Base-by-base conservation (phyloP, 257 asterid species). In the Jaltomata sinuosa region DNA sequence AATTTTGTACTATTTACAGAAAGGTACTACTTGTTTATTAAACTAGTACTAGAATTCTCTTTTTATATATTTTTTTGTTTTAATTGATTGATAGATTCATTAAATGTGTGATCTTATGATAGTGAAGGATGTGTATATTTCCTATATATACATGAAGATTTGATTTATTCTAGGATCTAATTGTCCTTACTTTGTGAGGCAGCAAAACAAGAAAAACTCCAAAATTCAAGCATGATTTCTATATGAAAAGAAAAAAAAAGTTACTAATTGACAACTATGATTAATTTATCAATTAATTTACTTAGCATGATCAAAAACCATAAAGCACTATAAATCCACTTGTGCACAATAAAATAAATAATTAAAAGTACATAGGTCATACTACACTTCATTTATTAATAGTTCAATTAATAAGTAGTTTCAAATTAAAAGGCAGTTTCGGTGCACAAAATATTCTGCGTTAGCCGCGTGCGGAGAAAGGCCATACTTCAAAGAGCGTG, bases 151-250 rank as follows among this genome's bases (percentile, higher is more conserved):
- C 87, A 71, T 69, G 54, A 42, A 85, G 83, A 85, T 52, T 38
- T 29, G 88, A 87, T 87, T 85, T 88, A 79, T 85, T 86, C 85
- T 88, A 84, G 89, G 87, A 87, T 88, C 91, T 79, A 85, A 78
- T 42, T 89, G 97, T 93, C 92, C 84, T 78, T 78, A 87, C 93
- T 93, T 91, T 93, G 85, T 77, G 90, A 85, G 86, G 97, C 95
- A 93, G 81, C 53, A 22, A 42, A 72, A 72, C 53, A 72, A 72
- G 34, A 69, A 87, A 83, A 87, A 85, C 79, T 87, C 88, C 89
- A 87, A 76, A 85, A 69, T 64, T 88, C 88, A 89, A 85, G 84
- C 90, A 86, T 82, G 90, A 88, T 88, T 86, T 85, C 84, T 84
- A 80, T 74, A 54, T 86, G 10, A 74, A 29, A 79, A 62, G 76